These are phyloP conservation scores for Malania oleifera DNA, from an alignment of 164 flowering plant species.

Conservation along the genomic window DNA sequence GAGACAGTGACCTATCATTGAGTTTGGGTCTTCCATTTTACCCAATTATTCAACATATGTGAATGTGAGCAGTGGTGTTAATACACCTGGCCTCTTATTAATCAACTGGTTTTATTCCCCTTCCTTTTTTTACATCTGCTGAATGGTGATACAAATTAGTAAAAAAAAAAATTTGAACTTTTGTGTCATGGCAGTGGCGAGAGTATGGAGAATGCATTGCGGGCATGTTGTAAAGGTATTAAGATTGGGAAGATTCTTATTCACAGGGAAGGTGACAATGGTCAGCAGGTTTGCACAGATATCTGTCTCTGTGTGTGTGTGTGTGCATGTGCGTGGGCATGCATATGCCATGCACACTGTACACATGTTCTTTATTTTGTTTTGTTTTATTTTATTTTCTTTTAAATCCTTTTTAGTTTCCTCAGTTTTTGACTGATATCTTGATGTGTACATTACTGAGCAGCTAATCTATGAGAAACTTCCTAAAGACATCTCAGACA, in stretches of 20 bases:
- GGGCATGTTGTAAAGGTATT: constrained; percentile 98
- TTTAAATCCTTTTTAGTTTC: not conserved
- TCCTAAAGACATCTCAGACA: constrained; percentile 81
- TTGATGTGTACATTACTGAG: constrained; percentile 12
- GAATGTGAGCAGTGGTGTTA: not conserved
- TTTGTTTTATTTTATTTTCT: not conserved
- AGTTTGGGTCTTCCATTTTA: too few species aligned
- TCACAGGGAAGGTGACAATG: constrained; percentile 94
- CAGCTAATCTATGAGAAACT: constrained; percentile 94
- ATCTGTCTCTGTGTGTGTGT: constrained; percentile 2
- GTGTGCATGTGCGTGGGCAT: not conserved
- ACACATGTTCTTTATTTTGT: too few species aligned
- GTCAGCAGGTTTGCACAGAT: constrained; percentile 66
- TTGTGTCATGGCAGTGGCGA: constrained; percentile 65
- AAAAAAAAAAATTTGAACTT: too few species aligned
- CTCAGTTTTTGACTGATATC: too few species aligned
- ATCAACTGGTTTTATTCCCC: not conserved
- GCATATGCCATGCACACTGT: not conserved
- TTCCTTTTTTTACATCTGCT: not conserved
- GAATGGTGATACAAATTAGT: too few species aligned
- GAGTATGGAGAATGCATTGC: constrained; percentile 97
- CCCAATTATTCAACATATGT: too few species aligned
- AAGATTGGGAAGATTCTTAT: constrained; percentile 97
- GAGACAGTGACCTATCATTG: too few species aligned
- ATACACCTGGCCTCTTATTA: not conserved